A percentile compares a stretch with the other conserved stretches of the same genome.
Evolutionary conservation across 164 flowering plant genomes (phyloP).

Genomic region (Euptelea pleiosperma): DNA sequence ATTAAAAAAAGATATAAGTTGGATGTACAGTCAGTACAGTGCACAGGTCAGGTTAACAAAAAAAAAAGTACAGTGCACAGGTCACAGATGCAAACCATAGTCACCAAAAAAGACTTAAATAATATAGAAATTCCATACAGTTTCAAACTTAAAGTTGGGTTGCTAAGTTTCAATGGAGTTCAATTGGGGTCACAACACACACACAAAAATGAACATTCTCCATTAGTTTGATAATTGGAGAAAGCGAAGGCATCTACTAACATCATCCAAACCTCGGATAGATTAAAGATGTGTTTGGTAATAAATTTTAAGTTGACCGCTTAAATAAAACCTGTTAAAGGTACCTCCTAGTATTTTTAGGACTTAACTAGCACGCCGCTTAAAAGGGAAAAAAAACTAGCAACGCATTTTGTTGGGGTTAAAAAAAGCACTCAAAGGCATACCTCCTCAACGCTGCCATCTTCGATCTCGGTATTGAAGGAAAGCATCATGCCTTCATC

Average conservation of each 20-base stretch:
- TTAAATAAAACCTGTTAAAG: too few relatives aligned
- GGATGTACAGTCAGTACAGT: too few relatives aligned
- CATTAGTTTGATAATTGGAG: neutral
- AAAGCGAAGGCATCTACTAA: neutral
- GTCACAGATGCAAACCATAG: too few relatives aligned
- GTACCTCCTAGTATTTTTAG: too few relatives aligned
- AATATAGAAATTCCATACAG: too few relatives aligned
- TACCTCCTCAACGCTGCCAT: constrained; percentile 50
- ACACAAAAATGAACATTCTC: neutral
- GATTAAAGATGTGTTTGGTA: neutral
- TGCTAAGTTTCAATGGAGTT: neutral
- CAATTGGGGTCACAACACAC: neutral
- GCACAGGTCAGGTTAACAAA: too few relatives aligned
- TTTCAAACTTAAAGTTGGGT: neutral
- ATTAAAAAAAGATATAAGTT: too few relatives aligned
- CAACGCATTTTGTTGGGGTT: too few relatives aligned
- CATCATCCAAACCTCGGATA: neutral
- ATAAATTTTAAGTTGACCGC: neutral
- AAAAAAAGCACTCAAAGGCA: neutral
- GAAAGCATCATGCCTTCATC: constrained; percentile 23
- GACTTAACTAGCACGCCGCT: too few relatives aligned
- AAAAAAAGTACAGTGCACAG: too few relatives aligned
- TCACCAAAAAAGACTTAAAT: too few relatives aligned
- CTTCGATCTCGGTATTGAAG: constrained; percentile 37
- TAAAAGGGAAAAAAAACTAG: too few relatives aligned